Base-by-base conservation (phyloP, 2,329 filamentous ascomycete genomes). In the Colletotrichum magnum region DNA sequence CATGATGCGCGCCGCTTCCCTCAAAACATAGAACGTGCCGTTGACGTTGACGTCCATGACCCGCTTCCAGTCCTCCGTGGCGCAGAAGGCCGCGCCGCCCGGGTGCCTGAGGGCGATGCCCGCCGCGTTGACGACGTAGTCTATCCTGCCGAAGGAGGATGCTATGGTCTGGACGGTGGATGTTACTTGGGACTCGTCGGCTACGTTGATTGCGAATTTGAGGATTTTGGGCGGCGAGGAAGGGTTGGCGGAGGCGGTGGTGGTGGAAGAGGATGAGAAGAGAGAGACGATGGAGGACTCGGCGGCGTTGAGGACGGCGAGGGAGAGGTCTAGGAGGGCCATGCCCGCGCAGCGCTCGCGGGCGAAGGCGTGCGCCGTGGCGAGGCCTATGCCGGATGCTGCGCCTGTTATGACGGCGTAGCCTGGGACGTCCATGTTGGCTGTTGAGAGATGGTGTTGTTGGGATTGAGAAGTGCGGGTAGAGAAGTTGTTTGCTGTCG, bases 31-130 rank as follows among this genome's bases (percentile, higher is more conserved):
- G 67, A 85, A 83, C 2, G 79, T 80, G 0, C 82, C 83, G 3
- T 77, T 81, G 1, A 85, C 70, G 54, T 85, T 85, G 60, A 84
- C 75, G 57, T 82, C 79, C 6, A 85, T 58, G 2, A 84, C 77
- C 0, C 78, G 76, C 2, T 82, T 74, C 80, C 80, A 85, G 56
- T 83, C 81, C 0, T 72, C 67, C 0, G 78, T 80, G 16, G 76
- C 72, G 0, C 77, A 77, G 56, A 78, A 79, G 0, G 80, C 78
- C 1, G 77, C 78, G 6, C 80, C 81, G 2, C 79, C 79, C 28
- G 76, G 71, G 48, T 81, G 79, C 62, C 80, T 81, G 60, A 80
- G 75, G 0, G 77, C 77, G 6, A 83, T 77, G 10, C 82, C 82
- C 1, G 82, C 82, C 0, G 79, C 77, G 60, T 83, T 83, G 60